Conservation (phyloP, 495 filamentous ascomycete species). For the Hypoxylon subgilvum region DNA sequence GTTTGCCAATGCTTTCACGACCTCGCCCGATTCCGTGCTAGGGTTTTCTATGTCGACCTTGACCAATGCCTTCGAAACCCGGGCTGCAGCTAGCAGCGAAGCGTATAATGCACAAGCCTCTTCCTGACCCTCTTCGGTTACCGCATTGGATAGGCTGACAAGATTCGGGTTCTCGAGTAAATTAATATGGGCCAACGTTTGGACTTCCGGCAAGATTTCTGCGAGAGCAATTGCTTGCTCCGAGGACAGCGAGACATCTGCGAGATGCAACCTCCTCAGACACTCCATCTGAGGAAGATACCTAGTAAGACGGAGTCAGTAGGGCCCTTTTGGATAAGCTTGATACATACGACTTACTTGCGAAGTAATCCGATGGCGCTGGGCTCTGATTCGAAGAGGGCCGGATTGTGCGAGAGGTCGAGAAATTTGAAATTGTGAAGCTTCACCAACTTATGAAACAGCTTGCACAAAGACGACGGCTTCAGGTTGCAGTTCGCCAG, state of each 20-base stretch:
- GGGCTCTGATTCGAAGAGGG: constrained; percentile 75
- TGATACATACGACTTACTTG: constrained; percentile 52
- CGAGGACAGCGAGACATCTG: constrained; percentile 82
- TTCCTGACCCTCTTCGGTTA: constrained; percentile 76
- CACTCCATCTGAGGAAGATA: constrained; percentile 82
- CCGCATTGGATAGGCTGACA: constrained; percentile 66
- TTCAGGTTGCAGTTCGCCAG: constrained; percentile 85
- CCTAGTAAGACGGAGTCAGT: constrained; percentile 41
- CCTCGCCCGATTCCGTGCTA: constrained; percentile 74
- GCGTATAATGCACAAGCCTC: constrained; percentile 94
- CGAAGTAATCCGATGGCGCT: constrained; percentile 77
- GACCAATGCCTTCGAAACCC: constrained; percentile 81
- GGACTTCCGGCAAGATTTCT: constrained; percentile 85
- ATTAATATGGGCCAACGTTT: constrained; percentile 83
- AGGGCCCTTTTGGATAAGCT: background rate
- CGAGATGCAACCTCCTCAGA: constrained; percentile 85
- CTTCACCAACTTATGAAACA: constrained; percentile 75
- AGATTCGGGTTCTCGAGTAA: constrained; percentile 83
- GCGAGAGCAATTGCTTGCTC: constrained; percentile 88
- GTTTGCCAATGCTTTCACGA: constrained; percentile 90
- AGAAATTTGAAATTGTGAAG: constrained; percentile 84
- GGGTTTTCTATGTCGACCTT: constrained; percentile 93
- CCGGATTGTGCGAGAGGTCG: constrained; percentile 87
- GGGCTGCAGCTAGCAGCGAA: constrained; percentile 85
- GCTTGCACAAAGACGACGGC: constrained; percentile 69